These are phyloP conservation scores for Ascochyta fabae DNA, from an alignment of 2,329 filamentous ascomycete genomes.

Conservation along the genomic window DNA sequence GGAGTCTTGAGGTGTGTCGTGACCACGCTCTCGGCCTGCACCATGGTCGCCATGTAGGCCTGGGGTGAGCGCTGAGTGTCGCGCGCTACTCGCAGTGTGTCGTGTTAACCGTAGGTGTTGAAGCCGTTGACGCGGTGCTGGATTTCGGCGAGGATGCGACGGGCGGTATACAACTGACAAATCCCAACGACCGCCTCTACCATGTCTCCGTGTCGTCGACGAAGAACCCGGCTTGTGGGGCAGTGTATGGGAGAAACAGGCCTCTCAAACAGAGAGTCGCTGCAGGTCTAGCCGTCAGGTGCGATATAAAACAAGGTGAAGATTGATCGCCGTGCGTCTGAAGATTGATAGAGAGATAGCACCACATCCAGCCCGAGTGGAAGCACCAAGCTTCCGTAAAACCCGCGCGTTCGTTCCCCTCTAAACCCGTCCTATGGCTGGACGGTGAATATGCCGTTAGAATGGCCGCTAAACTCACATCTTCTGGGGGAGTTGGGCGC, in stretches of 20 bases:
- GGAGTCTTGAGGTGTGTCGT: constrained; percentile 40
- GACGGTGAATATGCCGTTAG: constrained; percentile 48
- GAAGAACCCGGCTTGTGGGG: constrained; percentile 31
- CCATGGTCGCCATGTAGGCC: constrained; percentile 48
- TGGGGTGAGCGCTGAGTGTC: constrained; percentile 21
- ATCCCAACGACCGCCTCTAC: constrained; percentile 39
- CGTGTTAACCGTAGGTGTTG: constrained; percentile 50
- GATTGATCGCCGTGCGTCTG: constrained; percentile 42
- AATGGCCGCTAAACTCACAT: constrained; percentile 33
- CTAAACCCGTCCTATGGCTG: constrained; percentile 47
- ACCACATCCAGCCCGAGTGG: constrained; percentile 39
- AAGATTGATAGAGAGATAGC: constrained; percentile 43
- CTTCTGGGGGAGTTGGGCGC: constrained; percentile 33
- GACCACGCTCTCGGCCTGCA: constrained; percentile 43
- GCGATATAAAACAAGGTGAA: constrained; percentile 39
- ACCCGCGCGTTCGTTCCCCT: constrained; percentile 39
- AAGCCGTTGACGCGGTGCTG: constrained; percentile 52
- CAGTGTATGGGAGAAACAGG: constrained; percentile 34
- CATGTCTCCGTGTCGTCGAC: constrained; percentile 44
- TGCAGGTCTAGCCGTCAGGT: constrained; percentile 28
- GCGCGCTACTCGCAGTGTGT: constrained; percentile 20
- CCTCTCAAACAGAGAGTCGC: constrained; percentile 31
- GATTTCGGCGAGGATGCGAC: constrained; percentile 49
- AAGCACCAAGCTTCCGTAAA: constrained; percentile 42
- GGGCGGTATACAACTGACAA: constrained; percentile 48